phyloP scores from a whole-genome alignment of 1,284 basidiomycete genomes.

The Tilletia walkeri region DNA sequence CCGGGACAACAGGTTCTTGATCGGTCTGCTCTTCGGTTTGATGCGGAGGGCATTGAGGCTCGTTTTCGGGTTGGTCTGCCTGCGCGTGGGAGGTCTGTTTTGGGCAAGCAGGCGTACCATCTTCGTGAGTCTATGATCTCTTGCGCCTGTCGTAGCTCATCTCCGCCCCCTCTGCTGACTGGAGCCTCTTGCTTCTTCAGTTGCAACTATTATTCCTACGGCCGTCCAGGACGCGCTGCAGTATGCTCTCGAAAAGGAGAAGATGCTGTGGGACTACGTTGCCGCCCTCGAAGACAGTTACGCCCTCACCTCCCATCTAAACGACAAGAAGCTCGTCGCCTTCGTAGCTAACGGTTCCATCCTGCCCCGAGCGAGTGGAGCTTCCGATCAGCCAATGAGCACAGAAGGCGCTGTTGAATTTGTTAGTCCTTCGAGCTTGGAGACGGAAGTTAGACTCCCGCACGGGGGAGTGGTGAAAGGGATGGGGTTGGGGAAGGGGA shows the following conservation, averaged over 20 bases:
- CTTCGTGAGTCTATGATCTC: conserved; percentile 1
- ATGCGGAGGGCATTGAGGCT: conserved; percentile 23
- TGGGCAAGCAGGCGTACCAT: conserved; percentile 20
- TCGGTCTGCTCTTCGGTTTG: conserved; percentile 23
- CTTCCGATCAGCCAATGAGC: conserved; percentile 18
- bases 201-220: too few relatives aligned
- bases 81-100: conserved; percentile 25
- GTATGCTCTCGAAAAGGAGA: conserved; percentile 12
- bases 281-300: conserved; percentile 23
- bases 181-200: too few relatives aligned
- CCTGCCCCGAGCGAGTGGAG: conserved; percentile 24
- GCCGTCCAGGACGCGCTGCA: too few relatives aligned
- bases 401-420: conserved; percentile 17
- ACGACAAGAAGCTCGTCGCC: conserved; percentile 21
- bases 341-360: conserved; percentile 25
- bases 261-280: conserved; percentile 19
- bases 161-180: too few relatives aligned
- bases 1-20: conserved; percentile 27
- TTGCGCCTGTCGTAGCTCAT: too few relatives aligned
- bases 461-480: conserved; percentile 21
- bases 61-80: conserved; percentile 26
- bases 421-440: conserved; percentile 18
- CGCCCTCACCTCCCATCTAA: conserved; percentile 18
- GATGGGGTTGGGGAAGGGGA: conserved; percentile 19
- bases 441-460: conserved; percentile 19